Percentiles rank a stretch among this genome's conserved stretches.
Conservation (phyloP, 2,329 filamentous ascomycete species). For the Cladosporium velox region DNA sequence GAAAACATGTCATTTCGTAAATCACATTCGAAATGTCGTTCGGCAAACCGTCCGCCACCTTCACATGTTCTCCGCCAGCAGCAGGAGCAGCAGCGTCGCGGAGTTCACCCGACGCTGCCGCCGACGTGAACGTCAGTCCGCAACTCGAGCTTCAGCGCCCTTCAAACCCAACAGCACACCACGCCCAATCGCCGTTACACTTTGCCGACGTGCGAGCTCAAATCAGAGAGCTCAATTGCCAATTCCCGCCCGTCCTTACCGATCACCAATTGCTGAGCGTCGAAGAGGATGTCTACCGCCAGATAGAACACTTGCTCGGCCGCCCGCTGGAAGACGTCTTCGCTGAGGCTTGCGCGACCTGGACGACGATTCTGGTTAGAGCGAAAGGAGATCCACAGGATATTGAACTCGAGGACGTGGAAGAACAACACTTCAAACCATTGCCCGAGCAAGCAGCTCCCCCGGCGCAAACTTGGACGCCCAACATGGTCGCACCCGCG, state of each 20-base stretch:
- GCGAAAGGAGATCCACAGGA: slow-evolving; percentile 6
- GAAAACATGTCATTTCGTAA: neutral
- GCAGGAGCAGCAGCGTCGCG: neutral
- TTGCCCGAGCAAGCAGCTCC: slow-evolving; percentile 2
- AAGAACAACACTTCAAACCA: no score
- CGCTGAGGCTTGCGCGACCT: slow-evolving; percentile 11
- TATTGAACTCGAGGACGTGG: neutral
- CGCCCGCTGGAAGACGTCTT: slow-evolving; percentile 18
- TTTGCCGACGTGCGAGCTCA: slow-evolving; percentile 12
- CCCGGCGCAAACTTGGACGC: slow-evolving; percentile 7
- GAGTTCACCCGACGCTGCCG: neutral
- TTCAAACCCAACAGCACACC: neutral
- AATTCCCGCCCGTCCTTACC: slow-evolving; percentile 12
- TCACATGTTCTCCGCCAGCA: slow-evolving; percentile 8
- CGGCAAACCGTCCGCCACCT: neutral
- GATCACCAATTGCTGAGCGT: slow-evolving; percentile 3
- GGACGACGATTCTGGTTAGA: slow-evolving; percentile 14
- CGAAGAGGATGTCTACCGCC: slow-evolving; percentile 7
- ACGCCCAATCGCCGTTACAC: slow-evolving; percentile 10
- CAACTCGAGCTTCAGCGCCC: slow-evolving; percentile 1
- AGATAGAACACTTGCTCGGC: slow-evolving; percentile 19
- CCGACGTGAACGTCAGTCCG: neutral
- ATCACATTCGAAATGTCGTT: neutral
- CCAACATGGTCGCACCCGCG: slow-evolving; percentile 51
- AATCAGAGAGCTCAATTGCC: slow-evolving; percentile 16